Base-by-base conservation (phyloP, 2,329 filamentous ascomycete genomes). In the Alternaria sp. region DNA sequence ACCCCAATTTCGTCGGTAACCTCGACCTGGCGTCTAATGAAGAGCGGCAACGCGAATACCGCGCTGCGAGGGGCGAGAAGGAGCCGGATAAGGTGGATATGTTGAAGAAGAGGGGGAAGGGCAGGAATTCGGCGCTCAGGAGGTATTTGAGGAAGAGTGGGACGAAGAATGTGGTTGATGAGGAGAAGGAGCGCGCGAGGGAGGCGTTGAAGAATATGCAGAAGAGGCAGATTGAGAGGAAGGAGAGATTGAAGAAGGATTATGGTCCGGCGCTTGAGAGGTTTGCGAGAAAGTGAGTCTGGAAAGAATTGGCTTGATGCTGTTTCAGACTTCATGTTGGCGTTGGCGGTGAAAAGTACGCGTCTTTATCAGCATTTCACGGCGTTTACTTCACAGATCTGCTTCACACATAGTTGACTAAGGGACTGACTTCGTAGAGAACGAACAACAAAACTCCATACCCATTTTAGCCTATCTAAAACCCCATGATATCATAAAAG, bases 91-190 rank as follows among this genome's bases (percentile, higher is more conserved):
- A 83, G 26, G 82, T 90, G 54, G 86, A 85, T 66, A 85, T 86
- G 71, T 73, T 90, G 71, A 89, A 88, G 81, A 96, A 97, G 78
- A 87, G 91, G 59, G 93, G 92, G 18, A 86, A 95, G 61, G 96
- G 96, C 58, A 93, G 94, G 86, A 99, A 97, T 77, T 94, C 91
- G 71, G 92, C 92, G 62, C 82, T 98, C 68, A 90, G 93, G 76
- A 94, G 94, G 79, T 94, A 96, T 78, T 81, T 98, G 75, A 86
- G 96, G 70, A 98, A 98, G 88, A 94, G 96, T 83, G 90, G 93
- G 49, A 90, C 91, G 75, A 93, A 91, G 86, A 98, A 98, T 79
- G 88, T 99, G 61, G 94, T 99, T 79, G 96, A 99, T 84, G 96
- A 97, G 86, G 94, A 95, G 87, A 90, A 92, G 77, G 82, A 97